Percentiles rank a stretch among this genome's conserved stretches.
phyloP scores from a whole-genome alignment of 75 land plant species.

The Azolla pinnata region DNA sequence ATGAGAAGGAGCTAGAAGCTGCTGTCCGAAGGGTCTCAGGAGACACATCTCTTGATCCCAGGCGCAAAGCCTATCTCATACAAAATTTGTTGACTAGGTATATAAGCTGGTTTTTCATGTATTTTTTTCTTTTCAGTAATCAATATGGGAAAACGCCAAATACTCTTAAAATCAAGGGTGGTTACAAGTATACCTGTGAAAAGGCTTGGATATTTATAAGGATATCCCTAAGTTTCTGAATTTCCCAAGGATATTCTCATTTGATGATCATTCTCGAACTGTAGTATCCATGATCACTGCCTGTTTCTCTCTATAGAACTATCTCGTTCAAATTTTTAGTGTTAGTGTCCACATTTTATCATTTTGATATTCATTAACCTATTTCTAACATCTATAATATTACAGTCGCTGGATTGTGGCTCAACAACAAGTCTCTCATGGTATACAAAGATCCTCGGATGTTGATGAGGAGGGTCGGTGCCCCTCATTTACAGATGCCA shows the following conservation, averaged over 20 bases:
- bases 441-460: neutral
- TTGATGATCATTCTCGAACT: too few relatives aligned
- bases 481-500: slow-evolving; percentile 46
- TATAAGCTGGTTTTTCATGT: too few relatives aligned
- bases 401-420: slow-evolving; percentile 62
- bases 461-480: slow-evolving; percentile 31
- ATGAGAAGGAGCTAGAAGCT: slow-evolving; percentile 60
- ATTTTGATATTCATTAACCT: too few relatives aligned
- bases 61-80: slow-evolving; percentile 52
- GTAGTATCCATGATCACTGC: too few relatives aligned
- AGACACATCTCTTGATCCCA: slow-evolving; percentile 53
- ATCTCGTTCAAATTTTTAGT: neutral
- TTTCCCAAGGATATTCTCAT: too few relatives aligned
- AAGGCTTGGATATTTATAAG: too few relatives aligned
- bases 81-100: slow-evolving; percentile 71
- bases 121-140: neutral
- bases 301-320: too few relatives aligned
- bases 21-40: slow-evolving; percentile 61
- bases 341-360: neutral
- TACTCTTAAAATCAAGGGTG: too few relatives aligned
- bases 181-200: too few relatives aligned
- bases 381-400: slow-evolving; percentile 5
- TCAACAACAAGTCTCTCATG: slow-evolving; percentile 29
- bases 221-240: too few relatives aligned
- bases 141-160: neutral